Percentiles rank a stretch among this genome's conserved stretches.
These are phyloP conservation scores for Lepidium didymum DNA, from an alignment of 345 rosid species.

Conservation along the genomic window DNA sequence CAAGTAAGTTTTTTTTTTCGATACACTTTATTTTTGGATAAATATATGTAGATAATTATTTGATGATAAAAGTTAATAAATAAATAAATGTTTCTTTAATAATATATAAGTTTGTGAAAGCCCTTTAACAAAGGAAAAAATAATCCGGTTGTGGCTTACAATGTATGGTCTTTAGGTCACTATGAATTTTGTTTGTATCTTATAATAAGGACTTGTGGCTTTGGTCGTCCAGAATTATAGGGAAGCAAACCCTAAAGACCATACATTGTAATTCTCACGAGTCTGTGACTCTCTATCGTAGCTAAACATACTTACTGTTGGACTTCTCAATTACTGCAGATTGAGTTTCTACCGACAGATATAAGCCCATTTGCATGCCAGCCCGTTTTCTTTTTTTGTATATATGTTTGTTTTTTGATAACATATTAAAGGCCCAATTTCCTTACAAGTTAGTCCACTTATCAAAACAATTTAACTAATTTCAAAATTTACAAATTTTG, in stretches of 20 bases:
- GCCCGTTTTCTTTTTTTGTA: background rate
- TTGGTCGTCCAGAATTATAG: background rate
- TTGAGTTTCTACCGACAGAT: background rate
- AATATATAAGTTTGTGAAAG: no score
- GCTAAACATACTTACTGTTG: background rate
- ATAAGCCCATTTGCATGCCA: background rate
- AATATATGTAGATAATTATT: no score
- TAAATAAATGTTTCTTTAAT: no score
- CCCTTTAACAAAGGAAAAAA: no score
- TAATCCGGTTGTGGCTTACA: no score
- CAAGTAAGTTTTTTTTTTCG: no score
- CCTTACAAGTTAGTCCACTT: background rate
- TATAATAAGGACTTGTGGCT: background rate
- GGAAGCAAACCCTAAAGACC: background rate
- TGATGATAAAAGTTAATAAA: no score
- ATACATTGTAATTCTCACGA: background rate
- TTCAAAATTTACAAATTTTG: no score
- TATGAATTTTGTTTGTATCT: background rate
- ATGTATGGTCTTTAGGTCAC: no score
- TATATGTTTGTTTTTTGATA: background rate
- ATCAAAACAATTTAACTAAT: background rate
- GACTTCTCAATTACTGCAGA: background rate
- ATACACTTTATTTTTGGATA: no score
- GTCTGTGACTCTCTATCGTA: background rate
- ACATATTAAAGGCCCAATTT: background rate